Evolutionary conservation across 495 filamentous ascomycete genomes (phyloP).

Genomic region (Sporormia fimetaria): DNA sequence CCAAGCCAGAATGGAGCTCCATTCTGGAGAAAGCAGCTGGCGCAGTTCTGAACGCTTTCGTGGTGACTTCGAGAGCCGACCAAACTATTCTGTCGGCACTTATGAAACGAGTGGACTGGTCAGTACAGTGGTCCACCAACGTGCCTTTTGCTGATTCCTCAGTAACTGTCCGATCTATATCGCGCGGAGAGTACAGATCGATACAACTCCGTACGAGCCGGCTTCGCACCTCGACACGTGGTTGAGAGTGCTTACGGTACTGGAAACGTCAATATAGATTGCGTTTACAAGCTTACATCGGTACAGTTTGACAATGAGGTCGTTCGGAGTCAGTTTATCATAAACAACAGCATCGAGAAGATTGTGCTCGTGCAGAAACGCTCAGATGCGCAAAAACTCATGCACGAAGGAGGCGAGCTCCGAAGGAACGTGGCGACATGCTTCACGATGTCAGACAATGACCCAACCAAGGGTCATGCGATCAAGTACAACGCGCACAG

Average conservation of each 20-base stretch:
- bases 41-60: slow-evolving; percentile 53
- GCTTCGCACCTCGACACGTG: slow-evolving; percentile 61
- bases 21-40: slow-evolving; percentile 68
- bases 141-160: slow-evolving; percentile 11
- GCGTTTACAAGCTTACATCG: background rate
- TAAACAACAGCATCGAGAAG: slow-evolving; percentile 75
- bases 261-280: background rate
- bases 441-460: slow-evolving; percentile 48
- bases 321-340: slow-evolving; percentile 70
- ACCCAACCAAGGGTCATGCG: slow-evolving; percentile 43
- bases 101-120: slow-evolving; percentile 51
- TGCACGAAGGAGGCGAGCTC: slow-evolving; percentile 39
- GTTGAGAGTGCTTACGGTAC: slow-evolving; percentile 59
- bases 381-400: slow-evolving; percentile 51
- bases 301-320: slow-evolving; percentile 61
- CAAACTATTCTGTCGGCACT: slow-evolving; percentile 47
- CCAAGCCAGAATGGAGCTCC: slow-evolving; percentile 73
- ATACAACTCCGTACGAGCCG: slow-evolving; percentile 60
- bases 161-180: slow-evolving; percentile 56
- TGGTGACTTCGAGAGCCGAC: slow-evolving; percentile 67
- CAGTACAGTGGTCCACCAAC: slow-evolving; percentile 4
- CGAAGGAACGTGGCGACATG: slow-evolving; percentile 64
- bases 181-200: slow-evolving; percentile 45
- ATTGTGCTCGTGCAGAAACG: slow-evolving; percentile 61
- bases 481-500: slow-evolving; percentile 27